Evolutionary conservation across 495 filamentous ascomycete genomes (phyloP).

Genomic region (Letharia lupina): DNA sequence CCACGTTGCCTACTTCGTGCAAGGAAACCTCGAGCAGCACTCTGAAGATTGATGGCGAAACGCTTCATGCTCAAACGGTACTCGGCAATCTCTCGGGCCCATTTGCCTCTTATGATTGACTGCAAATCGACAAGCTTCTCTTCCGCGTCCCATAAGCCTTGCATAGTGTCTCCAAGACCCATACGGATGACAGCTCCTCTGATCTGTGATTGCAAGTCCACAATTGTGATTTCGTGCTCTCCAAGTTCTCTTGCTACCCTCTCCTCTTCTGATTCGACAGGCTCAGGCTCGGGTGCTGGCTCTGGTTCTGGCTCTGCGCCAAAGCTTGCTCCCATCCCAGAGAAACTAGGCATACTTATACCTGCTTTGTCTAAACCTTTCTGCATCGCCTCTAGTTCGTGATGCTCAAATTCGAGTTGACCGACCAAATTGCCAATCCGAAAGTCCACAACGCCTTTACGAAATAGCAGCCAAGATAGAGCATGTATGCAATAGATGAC

Average conservation of each 20-base stretch:
- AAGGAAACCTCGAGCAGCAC: slow-evolving; percentile 69
- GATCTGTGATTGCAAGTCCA: slow-evolving; percentile 82
- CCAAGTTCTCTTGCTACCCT: slow-evolving; percentile 74
- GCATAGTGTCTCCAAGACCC: slow-evolving; percentile 74
- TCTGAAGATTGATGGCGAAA: slow-evolving; percentile 72
- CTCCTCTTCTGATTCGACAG: slow-evolving; percentile 81
- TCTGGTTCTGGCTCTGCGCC: slow-evolving; percentile 65
- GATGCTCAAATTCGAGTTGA: slow-evolving; percentile 93
- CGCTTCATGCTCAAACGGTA: slow-evolving; percentile 71
- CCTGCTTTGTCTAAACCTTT: slow-evolving; percentile 94
- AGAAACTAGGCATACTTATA: slow-evolving; percentile 93
- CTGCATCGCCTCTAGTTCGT: slow-evolving; percentile 92
- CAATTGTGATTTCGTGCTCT: slow-evolving; percentile 60
- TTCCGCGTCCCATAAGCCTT: slow-evolving; percentile 84
- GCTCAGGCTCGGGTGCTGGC: slow-evolving; percentile 51
- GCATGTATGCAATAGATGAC: slow-evolving; percentile 99
- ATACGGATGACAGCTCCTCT: slow-evolving; percentile 71
- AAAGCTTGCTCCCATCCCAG: slow-evolving; percentile 92
- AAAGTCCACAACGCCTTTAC: slow-evolving; percentile 90
- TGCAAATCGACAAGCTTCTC: slow-evolving; percentile 71
- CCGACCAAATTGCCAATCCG: slow-evolving; percentile 98
- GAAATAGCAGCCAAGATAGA: slow-evolving; percentile 87
- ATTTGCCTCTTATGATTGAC: slow-evolving; percentile 70
- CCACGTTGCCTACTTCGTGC: slow-evolving; percentile 53
- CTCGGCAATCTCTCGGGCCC: slow-evolving; percentile 64